Percentiles rank a stretch among this genome's conserved stretches.
phyloP scores from a whole-genome alignment of 495 filamentous ascomycete genomes.

The Lasiosphaeria ovina region DNA sequence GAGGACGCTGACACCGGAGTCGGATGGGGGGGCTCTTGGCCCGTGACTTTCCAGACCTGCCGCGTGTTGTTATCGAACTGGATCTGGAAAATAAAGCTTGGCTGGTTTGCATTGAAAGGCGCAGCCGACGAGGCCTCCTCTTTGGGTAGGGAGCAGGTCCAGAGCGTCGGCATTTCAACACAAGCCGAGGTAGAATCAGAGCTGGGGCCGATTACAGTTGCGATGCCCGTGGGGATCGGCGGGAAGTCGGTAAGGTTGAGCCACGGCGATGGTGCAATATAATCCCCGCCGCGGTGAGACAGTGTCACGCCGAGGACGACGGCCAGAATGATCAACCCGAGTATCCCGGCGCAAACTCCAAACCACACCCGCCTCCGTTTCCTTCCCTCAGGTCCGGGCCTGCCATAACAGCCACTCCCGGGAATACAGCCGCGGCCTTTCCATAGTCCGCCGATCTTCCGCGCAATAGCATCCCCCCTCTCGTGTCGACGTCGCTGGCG shows the following conservation, averaged over 20 bases:
- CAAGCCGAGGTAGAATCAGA: slow-evolving; percentile 60
- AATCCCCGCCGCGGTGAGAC: slow-evolving; percentile 43
- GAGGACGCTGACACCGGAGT: slow-evolving; percentile 14
- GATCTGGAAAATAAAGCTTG: slow-evolving; percentile 77
- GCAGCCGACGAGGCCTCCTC: slow-evolving; percentile 61
- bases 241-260: slow-evolving; percentile 84
- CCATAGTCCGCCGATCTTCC: slow-evolving; percentile 58
- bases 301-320: slow-evolving; percentile 61
- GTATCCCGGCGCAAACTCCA: slow-evolving; percentile 49
- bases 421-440: slow-evolving; percentile 59
- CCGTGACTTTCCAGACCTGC: slow-evolving; percentile 40
- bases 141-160: slow-evolving; percentile 81
- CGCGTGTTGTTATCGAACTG: slow-evolving; percentile 71
- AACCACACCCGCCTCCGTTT: slow-evolving; percentile 62
- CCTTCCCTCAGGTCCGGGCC: slow-evolving; percentile 60
- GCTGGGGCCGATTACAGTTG: slow-evolving; percentile 68
- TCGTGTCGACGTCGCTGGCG: slow-evolving; percentile 57
- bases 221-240: slow-evolving; percentile 77
- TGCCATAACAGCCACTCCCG: slow-evolving; percentile 59
- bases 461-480: slow-evolving; percentile 58
- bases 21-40: slow-evolving; percentile 30
- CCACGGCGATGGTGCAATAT: slow-evolving; percentile 50
- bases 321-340: slow-evolving; percentile 58
- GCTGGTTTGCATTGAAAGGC: slow-evolving; percentile 61
- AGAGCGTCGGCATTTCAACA: slow-evolving; percentile 64